Conservation (phyloP, 495 filamentous ascomycete species). For the Rostrohypoxylon terebratum region DNA sequence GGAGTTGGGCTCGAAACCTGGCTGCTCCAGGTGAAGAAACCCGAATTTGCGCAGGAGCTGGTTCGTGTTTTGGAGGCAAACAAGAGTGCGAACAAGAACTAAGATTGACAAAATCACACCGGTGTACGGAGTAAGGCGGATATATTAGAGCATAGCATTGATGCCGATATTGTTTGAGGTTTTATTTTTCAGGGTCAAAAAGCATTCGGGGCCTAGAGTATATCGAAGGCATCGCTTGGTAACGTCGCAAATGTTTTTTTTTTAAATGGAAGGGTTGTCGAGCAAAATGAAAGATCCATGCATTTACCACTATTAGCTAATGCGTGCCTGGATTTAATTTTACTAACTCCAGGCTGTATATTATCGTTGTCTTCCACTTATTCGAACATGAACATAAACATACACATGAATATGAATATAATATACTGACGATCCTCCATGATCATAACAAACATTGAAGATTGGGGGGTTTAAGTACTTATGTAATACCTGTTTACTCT, state of each 20-base stretch:
- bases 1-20: conserved; percentile 68
- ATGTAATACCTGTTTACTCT: background rate
- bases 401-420: background rate
- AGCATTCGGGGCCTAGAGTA: conserved; percentile 22
- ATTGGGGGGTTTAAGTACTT: background rate
- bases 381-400: background rate
- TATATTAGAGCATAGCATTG: conserved; percentile 43
- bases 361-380: background rate
- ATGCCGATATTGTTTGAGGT: conserved; percentile 18
- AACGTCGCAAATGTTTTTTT: background rate
- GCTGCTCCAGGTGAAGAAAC: conserved; percentile 72
- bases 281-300: conserved; percentile 11
- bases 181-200: background rate
- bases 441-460: background rate
- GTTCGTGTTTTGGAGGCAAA: conserved; percentile 61
- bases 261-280: background rate
- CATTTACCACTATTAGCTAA: conserved; percentile 9
- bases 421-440: background rate
- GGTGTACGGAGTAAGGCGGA: conserved; percentile 6
- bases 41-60: conserved; percentile 58
- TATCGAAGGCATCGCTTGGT: conserved; percentile 14
- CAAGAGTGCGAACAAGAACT: conserved; percentile 61
- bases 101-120: conserved; percentile 17
- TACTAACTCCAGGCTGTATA: background rate
- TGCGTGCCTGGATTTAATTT: conserved; percentile 2